These are phyloP conservation scores for Boletus sp. DNA, from an alignment of 768 basidiomycete species.

Conservation along the genomic window DNA sequence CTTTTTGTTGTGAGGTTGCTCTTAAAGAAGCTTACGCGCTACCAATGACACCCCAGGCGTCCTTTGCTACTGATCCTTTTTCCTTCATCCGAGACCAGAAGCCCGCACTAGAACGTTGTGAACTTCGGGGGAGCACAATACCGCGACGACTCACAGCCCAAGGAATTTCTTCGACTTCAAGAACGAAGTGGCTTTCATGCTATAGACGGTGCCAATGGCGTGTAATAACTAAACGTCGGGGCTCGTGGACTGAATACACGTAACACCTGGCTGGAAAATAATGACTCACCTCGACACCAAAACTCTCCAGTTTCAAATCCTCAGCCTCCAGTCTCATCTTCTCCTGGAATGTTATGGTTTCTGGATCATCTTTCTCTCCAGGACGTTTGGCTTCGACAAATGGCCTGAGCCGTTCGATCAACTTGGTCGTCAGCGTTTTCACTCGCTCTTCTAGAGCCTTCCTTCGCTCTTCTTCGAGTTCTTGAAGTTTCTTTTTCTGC, in stretches of 20 bases:
- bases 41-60: conserved; percentile 95
- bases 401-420: conserved; percentile 81
- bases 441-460: conserved; percentile 81
- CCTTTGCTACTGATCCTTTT: conserved; percentile 89
- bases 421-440: conserved; percentile 68
- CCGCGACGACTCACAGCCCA: conserved; percentile 65
- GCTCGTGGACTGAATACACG: not conserved
- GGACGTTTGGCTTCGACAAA: conserved; percentile 89
- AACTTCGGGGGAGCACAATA: conserved; percentile 2
- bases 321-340: conserved; percentile 83
- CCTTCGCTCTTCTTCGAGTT: conserved; percentile 77
- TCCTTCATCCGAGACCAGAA: conserved; percentile 95
- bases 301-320: conserved; percentile 95
- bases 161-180: conserved; percentile 90
- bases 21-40: conserved; percentile 67
- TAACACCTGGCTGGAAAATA: not conserved
- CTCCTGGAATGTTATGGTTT: conserved; percentile 75
- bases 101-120: conserved; percentile 55
- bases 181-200: conserved; percentile 89
- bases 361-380: conserved; percentile 76
- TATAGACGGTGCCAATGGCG: conserved; percentile 88
- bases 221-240: conserved; percentile 62
- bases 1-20: conserved; percentile 45
- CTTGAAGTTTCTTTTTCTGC: conserved; percentile 80
- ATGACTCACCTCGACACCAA: conserved; percentile 83